Evolutionary conservation across 768 basidiomycete species (phyloP).

Genomic region (Rhodotorula kratochvilovae): DNA sequence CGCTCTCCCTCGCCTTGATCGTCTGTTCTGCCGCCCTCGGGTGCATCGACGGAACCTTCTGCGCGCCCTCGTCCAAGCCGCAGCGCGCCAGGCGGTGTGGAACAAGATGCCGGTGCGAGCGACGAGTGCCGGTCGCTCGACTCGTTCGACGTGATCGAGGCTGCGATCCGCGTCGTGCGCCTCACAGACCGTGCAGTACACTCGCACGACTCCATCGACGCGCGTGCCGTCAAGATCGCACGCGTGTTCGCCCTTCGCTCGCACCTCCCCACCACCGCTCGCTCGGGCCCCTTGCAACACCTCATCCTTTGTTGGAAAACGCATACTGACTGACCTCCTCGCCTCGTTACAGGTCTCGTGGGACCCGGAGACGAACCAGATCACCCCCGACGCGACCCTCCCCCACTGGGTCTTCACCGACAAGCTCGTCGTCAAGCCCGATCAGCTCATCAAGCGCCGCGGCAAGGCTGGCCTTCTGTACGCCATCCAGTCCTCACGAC

Average conservation of each 20-base stretch:
- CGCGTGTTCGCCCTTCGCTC: neutral
- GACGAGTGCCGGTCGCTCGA: neutral
- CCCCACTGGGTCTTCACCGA: constrained; percentile 73
- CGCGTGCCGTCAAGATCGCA: neutral
- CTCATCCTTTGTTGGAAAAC: neutral
- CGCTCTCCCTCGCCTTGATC: neutral
- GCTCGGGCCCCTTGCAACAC: neutral
- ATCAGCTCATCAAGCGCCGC: constrained; percentile 98
- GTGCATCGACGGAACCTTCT: neutral
- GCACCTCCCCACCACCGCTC: neutral
- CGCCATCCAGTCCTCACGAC: neutral
- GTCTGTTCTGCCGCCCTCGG: neutral
- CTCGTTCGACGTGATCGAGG: neutral
- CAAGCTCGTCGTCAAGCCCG: constrained; percentile 92
- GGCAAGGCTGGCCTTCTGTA: constrained; percentile 90
- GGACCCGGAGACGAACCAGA: constrained; percentile 64
- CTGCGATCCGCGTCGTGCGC: neutral
- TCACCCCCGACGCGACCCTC: constrained; percentile 60
- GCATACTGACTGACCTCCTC: neutral
- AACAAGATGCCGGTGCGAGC: neutral
- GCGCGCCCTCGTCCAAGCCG: neutral
- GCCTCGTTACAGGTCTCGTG: constrained; percentile 59
- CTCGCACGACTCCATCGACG: neutral
- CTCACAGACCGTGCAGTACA: neutral
- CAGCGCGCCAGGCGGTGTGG: too few relatives aligned